Evolutionary conservation across 2,329 filamentous ascomycete species (phyloP).

Genomic region (Neurospora crassa): DNA sequence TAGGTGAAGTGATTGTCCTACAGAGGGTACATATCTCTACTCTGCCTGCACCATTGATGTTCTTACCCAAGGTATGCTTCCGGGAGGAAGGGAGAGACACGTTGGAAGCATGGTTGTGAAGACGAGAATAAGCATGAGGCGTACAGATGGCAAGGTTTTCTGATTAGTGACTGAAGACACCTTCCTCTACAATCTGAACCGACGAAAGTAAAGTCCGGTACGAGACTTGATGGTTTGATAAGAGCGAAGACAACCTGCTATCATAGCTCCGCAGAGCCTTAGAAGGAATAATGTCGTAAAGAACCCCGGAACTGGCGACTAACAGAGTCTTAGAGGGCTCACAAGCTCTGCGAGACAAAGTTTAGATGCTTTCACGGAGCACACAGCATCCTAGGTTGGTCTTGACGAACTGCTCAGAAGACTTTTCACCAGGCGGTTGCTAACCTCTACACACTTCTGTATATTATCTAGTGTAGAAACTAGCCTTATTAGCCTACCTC

Average conservation of each 20-base stretch:
- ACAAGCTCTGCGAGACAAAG: background rate
- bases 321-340: background rate
- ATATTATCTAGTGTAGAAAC: no score
- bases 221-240: background rate
- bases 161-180: background rate
- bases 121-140: background rate
- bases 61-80: background rate
- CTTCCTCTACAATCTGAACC: background rate
- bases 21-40: background rate
- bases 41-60: background rate
- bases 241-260: no score
- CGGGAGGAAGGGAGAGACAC: background rate
- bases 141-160: background rate
- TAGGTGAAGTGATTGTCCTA: background rate
- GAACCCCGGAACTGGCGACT: no score
- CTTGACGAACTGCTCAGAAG: no score
- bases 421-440: no score
- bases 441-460: no score
- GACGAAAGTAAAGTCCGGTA: background rate
- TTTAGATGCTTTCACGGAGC: background rate
- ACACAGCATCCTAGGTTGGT: background rate
- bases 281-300: no score
- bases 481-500: no score
- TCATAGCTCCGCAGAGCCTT: no score
- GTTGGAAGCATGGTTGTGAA: background rate